Base-by-base conservation (phyloP, 805 yeast genomes). In the Wickerhamiella domercqiae region DNA sequence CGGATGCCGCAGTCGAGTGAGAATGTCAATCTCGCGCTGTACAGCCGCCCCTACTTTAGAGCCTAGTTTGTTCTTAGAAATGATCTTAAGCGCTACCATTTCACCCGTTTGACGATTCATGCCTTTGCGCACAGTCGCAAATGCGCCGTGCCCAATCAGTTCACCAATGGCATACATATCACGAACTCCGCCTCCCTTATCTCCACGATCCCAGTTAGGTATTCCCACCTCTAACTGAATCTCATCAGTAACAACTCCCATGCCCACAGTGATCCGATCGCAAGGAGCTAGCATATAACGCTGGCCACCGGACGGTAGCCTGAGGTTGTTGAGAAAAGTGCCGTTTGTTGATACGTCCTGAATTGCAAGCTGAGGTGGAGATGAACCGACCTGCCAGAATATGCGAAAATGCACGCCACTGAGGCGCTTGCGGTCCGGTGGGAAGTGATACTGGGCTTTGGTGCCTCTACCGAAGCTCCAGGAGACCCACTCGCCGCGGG, bases 121-220 rank as follows among this genome's bases (percentile, higher is more conserved):
- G 3, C 93, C 95, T 53, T 82, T 82, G 47, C 83, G 78, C 21
- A 90, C 98, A 1, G 86, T 79, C 4, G 97, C 97, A 67, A 87
- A 87, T 7, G 97, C 97, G n/a, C 98, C 98, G 49, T 83, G 90
- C 1, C 98, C 98, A 1, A 87, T 80, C 13, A 81, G 75, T 50
- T 80, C 94, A 53, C 78, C 81, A 41, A 87, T 72, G 11, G 81
- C 78, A 56, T 76, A 90, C 50, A 78, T 73, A 41, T 69, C 71
- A 48, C 67, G 66, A 7, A 81, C 73, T 21, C 34, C 16, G 18
- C 25, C 43, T 18, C 38, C 32, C 11, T 9, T 13, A 24, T 24
- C 26, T 9, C 26, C 26, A 9, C 26, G 26, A 5, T 21, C 33
- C 21, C 19, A 21, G 33, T 46, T 41, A 45, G 57, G 49, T 44